phyloP scores from a whole-genome alignment of 257 asterid genomes.

The Penstemon eatonii region DNA sequence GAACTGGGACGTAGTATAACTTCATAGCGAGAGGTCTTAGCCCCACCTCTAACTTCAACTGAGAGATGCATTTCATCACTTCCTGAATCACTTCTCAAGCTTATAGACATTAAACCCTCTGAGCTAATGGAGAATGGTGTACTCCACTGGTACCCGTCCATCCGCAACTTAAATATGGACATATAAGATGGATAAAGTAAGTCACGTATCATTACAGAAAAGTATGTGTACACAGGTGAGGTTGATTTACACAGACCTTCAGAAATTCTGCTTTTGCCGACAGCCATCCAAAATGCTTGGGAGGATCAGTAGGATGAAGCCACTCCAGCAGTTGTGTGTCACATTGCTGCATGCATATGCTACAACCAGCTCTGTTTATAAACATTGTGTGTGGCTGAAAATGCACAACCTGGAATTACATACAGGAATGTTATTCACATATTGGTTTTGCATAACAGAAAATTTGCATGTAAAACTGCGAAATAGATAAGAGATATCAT shows the following conservation, averaged over 20 bases:
- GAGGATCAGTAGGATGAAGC: slow-evolving; percentile 83
- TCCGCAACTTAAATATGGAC: slow-evolving; percentile 56
- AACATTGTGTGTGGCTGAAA: slow-evolving; percentile 89
- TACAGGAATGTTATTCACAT: slow-evolving; percentile 21
- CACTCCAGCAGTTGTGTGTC: slow-evolving; percentile 70
- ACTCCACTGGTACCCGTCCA: slow-evolving; percentile 90
- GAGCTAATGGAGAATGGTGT: slow-evolving; percentile 66
- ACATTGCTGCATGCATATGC: slow-evolving; percentile 74
- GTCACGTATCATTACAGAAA: slow-evolving; percentile 22
- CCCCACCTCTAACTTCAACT: slow-evolving; percentile 87
- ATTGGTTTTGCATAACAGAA: background rate
- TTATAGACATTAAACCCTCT: slow-evolving; percentile 79
- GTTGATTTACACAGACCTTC: slow-evolving; percentile 52
- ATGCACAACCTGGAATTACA: slow-evolving; percentile 78
- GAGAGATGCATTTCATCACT: slow-evolving; percentile 46
- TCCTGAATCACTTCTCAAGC: slow-evolving; percentile 68
- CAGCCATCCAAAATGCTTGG: slow-evolving; percentile 81
- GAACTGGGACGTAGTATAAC: slow-evolving; percentile 81
- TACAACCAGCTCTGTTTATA: slow-evolving; percentile 76
- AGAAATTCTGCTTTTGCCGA: slow-evolving; percentile 73
- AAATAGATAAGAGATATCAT: background rate
- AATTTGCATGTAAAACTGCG: slow-evolving; percentile 13
- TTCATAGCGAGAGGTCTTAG: slow-evolving; percentile 74
- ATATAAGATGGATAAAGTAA: slow-evolving; percentile 30
- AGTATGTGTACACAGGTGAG: slow-evolving; percentile 19